Evolutionary conservation across 257 asterid genomes (phyloP).

Genomic region (Anisodus acutangulus): DNA sequence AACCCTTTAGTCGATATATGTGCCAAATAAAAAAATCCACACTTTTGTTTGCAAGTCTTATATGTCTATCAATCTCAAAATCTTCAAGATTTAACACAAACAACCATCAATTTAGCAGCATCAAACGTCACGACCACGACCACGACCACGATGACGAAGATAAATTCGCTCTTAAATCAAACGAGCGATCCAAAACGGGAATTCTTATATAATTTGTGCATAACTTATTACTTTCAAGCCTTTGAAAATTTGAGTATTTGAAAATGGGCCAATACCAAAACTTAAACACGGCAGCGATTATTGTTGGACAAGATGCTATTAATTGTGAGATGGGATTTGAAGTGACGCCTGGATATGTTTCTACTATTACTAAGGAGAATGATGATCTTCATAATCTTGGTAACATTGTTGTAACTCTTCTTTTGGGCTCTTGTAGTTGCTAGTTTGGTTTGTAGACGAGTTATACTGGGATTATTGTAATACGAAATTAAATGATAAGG

Average conservation of each 20-base stretch:
- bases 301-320: neutral
- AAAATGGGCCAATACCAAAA: neutral
- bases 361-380: slow-evolving; percentile 7
- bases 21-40: neutral
- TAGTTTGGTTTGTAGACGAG: too few species aligned
- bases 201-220: neutral
- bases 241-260: neutral
- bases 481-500: too few species aligned
- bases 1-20: neutral
- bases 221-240: neutral
- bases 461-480: too few species aligned
- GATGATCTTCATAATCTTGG: neutral
- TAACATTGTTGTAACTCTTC: neutral
- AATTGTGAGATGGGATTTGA: neutral
- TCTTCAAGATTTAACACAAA: neutral
- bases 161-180: neutral
- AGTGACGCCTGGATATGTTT: neutral
- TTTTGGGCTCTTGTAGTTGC: neutral
- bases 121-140: neutral
- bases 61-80: neutral
- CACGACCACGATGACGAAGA: neutral
- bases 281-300: neutral
- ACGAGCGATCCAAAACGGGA: neutral
- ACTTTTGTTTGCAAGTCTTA: neutral
- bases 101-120: neutral